Base-by-base conservation (phyloP, 148 eudicot species). In the Fagopyrum tataricum region DNA sequence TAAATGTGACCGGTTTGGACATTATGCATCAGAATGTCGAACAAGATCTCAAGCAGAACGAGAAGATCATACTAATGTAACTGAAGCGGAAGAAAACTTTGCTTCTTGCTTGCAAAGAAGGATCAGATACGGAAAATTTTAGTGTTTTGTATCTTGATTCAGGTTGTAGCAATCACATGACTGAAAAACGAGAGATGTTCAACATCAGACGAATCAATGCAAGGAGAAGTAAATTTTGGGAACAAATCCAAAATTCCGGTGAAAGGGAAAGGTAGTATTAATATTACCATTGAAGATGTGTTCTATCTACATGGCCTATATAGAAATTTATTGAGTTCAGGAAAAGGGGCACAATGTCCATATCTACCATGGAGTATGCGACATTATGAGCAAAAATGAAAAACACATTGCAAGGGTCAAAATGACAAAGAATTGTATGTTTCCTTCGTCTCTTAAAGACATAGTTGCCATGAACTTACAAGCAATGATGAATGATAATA, bases 161-260 rank as follows among this genome's bases (percentile, higher is more conserved):
- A 59, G 2, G 67, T 2, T 59, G 67, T 59, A 59, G n/a, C n/a
- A n/a, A n/a, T n/a, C n/a, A n/a, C n/a, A n/a, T n/a, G n/a, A n/a
- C n/a, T n/a, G n/a, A n/a, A 59, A 59, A 59, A 59, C 11, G 24
- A 18, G 24, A 59, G 8, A 0, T 59, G 23, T 59, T 79, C 81
- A 41, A 79, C 80, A n/a, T 83, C 76, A 78, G 70, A 80, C 40
- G n/a, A 83, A n/a, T 59, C 5, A 10, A 12, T 59, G 23, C 21
- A 59, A 4, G 72, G 55, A 83, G 78, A 11, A 80, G 81, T 4
- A 75, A 76, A 18, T 69, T 80, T n/a, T 42, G 52, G 67, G 20
- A 46, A 71, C 0, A 20, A 17, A 71, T 42, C 31, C 4, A 71
- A 42, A 5, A 48, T 8, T 41, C 23, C 7, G 3, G 49, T 71